Evolutionary conservation across 306 rosid species (phyloP).

Genomic region (Biancaea sappan): DNA sequence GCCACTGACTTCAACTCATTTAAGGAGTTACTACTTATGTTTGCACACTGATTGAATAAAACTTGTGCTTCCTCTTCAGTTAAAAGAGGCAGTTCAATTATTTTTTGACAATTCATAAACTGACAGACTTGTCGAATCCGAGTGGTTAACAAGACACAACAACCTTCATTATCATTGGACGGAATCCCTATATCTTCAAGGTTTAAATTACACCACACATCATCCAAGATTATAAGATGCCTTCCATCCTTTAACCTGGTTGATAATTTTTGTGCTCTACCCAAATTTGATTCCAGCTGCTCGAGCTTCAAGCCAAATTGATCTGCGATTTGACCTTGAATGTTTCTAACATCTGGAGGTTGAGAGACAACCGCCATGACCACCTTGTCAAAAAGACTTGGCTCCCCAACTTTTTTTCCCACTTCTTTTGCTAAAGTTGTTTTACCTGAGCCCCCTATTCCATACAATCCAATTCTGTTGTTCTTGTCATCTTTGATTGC

Average conservation of each 20-base stretch:
- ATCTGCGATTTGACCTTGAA: background rate
- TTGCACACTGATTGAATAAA: background rate
- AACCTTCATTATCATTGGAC: background rate
- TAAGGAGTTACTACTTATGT: background rate
- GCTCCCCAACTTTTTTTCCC: background rate
- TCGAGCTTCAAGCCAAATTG: background rate
- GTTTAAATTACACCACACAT: background rate
- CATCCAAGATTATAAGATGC: slow-evolving; percentile 6
- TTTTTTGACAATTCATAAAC: background rate
- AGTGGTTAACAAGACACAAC: background rate
- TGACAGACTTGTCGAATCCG: background rate
- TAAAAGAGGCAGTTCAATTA: background rate
- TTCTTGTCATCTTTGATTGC: background rate
- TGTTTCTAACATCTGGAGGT: background rate
- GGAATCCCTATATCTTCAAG: slow-evolving; percentile 1
- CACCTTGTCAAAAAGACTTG: background rate
- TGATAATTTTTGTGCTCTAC: background rate
- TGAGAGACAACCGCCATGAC: background rate
- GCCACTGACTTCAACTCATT: background rate
- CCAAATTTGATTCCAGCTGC: accelerated
- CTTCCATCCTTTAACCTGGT: background rate
- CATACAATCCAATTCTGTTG: background rate
- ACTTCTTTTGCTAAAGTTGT: background rate
- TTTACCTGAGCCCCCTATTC: slow-evolving; percentile 13
- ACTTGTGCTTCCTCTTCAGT: background rate